Percentiles rank a stretch among this genome's conserved stretches.
Evolutionary conservation across 345 rosid genomes (phyloP).

Genomic region (Rhodamnia argentea): DNA sequence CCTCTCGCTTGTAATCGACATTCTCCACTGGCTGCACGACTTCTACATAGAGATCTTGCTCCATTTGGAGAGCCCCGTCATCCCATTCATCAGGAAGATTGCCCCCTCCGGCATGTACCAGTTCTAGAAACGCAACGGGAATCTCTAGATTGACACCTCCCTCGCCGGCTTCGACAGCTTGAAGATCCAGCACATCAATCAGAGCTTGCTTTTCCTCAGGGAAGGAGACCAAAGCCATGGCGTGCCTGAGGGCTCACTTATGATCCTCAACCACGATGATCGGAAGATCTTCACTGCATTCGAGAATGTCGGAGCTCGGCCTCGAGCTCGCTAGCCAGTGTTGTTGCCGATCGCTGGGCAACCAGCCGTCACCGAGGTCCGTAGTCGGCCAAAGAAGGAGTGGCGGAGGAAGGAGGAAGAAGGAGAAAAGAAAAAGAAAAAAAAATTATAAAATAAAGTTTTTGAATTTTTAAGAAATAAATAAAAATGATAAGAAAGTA

Average conservation of each 20-base stretch:
- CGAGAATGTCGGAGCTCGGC: conserved; percentile 47
- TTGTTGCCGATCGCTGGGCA: too few relatives aligned
- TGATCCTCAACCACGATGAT: conserved; percentile 62
- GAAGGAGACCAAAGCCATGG: conserved; percentile 54
- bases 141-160: conserved; percentile 75
- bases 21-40: conserved; percentile 70
- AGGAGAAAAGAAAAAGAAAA: too few relatives aligned
- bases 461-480: too few relatives aligned
- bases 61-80: conserved; percentile 86
- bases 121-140: conserved; percentile 94
- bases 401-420: too few relatives aligned
- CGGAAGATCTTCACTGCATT: conserved; percentile 65
- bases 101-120: conserved; percentile 93
- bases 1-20: conserved; percentile 58
- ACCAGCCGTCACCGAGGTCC: too few relatives aligned
- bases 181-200: conserved; percentile 79
- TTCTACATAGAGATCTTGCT: conserved; percentile 92
- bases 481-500: too few relatives aligned
- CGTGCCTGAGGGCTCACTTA: conserved; percentile 52
- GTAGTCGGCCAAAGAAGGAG: too few relatives aligned
- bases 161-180: conserved; percentile 82
- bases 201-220: conserved; percentile 75
- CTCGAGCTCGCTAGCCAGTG: too few relatives aligned
- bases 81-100: conserved; percentile 75
- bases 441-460: too few relatives aligned